A percentile compares a stretch with the other conserved stretches of the same genome.
Conservation (phyloP, 2,329 filamentous ascomycete genomes). For the Setomelanomma holmii region DNA sequence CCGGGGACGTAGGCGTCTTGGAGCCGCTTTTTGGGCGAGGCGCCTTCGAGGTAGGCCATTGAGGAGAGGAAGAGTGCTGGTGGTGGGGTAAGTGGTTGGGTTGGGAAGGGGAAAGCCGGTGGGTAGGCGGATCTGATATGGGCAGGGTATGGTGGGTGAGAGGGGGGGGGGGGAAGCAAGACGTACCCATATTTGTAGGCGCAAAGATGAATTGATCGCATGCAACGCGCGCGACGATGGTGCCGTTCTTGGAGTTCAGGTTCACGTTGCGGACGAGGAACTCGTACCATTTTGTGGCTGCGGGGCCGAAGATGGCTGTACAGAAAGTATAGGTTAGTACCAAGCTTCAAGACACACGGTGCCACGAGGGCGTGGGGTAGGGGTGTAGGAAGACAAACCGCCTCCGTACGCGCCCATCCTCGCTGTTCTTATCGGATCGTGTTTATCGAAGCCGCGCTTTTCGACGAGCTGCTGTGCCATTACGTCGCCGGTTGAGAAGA, state of each 20-base stretch:
- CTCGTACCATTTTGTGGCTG: constrained; percentile 84
- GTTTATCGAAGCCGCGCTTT: constrained; percentile 75
- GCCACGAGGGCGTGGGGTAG: not conserved
- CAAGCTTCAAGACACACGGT: not conserved
- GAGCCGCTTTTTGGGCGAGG: constrained; percentile 70
- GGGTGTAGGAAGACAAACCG: constrained; percentile 56
- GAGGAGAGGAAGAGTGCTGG: constrained; percentile 72
- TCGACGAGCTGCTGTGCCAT: constrained; percentile 93
- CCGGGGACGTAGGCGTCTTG: constrained; percentile 73
- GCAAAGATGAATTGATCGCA: constrained; percentile 83
- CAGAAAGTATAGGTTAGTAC: not conserved
- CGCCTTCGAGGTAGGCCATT: constrained; percentile 84
- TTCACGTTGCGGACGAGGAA: constrained; percentile 75
- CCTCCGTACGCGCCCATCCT: constrained; percentile 85
- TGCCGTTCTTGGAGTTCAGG: constrained; percentile 68
- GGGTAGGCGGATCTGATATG: not conserved
- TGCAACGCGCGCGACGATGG: constrained; percentile 78
- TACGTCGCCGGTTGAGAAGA: constrained; percentile 91
- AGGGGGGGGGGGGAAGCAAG: constrained; percentile 31
- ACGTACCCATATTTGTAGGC: constrained; percentile 72
- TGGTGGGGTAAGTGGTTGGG: not conserved
- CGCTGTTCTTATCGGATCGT: constrained; percentile 72
- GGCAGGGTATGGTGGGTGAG: not conserved
- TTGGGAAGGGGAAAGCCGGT: not conserved
- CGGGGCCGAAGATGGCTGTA: constrained; percentile 81